Conservation (phyloP, 805 yeast genomes). For the Kazachstania africana region DNA sequence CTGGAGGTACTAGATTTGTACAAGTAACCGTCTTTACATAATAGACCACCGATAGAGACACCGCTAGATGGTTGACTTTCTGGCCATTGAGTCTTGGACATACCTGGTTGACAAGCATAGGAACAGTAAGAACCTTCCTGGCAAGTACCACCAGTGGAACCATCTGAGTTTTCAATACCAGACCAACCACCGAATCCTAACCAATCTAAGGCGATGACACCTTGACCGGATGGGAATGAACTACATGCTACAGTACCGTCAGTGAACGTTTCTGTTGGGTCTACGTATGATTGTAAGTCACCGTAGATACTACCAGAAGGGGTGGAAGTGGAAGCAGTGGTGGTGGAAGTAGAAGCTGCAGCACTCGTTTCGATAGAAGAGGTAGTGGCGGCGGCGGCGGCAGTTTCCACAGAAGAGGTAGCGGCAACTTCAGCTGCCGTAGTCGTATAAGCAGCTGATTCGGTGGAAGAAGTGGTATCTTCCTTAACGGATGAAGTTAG, state of each 20-base stretch:
- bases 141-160: constrained; percentile 51
- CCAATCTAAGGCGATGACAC: constrained; percentile 51
- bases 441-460: background rate
- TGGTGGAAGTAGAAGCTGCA: constrained; percentile 1
- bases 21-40: constrained; percentile 50
- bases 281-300: constrained; percentile 43
- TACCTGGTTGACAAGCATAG: constrained; percentile 69
- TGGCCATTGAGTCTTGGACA: constrained; percentile 78
- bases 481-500: background rate
- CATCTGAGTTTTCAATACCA: constrained; percentile 48
- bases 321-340: constrained; percentile 1
- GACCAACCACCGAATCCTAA: constrained; percentile 39
- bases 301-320: constrained; percentile 34
- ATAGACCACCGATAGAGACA: constrained; percentile 61
- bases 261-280: constrained; percentile 42
- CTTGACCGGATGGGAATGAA: constrained; percentile 57
- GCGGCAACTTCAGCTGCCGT: constrained; percentile 2
- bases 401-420: constrained; percentile 1
- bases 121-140: constrained; percentile 62
- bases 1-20: constrained; percentile 44
- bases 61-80: constrained; percentile 53
- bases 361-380: constrained; percentile 2
- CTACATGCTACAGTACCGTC: constrained; percentile 61
- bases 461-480: background rate
- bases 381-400: no score